Percentiles rank a stretch among this genome's conserved stretches.
These are phyloP conservation scores for Gracilaria domingensis DNA, from an alignment of 23 red algal species.

Conservation along the genomic window DNA sequence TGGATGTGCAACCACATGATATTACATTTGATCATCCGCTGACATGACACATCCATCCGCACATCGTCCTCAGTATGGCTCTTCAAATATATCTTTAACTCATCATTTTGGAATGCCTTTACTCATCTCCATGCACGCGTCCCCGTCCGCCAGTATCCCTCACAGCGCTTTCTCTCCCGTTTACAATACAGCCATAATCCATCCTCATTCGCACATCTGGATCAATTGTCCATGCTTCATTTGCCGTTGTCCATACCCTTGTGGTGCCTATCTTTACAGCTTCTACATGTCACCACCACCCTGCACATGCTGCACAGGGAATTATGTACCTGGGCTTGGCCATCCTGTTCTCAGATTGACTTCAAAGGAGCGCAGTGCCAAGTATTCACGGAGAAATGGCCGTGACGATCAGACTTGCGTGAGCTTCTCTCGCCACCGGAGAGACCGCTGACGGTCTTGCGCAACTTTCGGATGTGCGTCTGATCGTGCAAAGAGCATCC, in stretches of 20 bases:
- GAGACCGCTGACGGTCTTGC: too few relatives aligned
- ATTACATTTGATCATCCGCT: too few relatives aligned
- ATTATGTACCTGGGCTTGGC: neutral
- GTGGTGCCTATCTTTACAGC: neutral
- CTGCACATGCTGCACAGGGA: neutral
- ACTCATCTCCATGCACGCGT: neutral
- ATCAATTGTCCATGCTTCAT: neutral
- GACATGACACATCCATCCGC: too few relatives aligned
- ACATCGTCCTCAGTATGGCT: too few relatives aligned
- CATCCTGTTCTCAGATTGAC: too few relatives aligned
- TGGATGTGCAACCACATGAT: too few relatives aligned
- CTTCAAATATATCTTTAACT: too few relatives aligned
- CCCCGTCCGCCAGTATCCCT: neutral
- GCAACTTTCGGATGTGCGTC: too few relatives aligned
- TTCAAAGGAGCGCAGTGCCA: too few relatives aligned
- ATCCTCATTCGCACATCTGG: neutral
- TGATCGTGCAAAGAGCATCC: too few relatives aligned
- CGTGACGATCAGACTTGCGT: neutral
- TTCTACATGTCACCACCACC: neutral
- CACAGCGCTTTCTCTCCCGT: neutral
- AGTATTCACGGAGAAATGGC: too few relatives aligned
- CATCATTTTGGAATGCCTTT: neutral
- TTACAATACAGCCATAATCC: neutral
- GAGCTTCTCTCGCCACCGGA: neutral
- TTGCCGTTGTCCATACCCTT: neutral